phyloP scores from a whole-genome alignment of 2,329 filamentous ascomycete species.

The Ceratocystiopsis brevicomis region DNA sequence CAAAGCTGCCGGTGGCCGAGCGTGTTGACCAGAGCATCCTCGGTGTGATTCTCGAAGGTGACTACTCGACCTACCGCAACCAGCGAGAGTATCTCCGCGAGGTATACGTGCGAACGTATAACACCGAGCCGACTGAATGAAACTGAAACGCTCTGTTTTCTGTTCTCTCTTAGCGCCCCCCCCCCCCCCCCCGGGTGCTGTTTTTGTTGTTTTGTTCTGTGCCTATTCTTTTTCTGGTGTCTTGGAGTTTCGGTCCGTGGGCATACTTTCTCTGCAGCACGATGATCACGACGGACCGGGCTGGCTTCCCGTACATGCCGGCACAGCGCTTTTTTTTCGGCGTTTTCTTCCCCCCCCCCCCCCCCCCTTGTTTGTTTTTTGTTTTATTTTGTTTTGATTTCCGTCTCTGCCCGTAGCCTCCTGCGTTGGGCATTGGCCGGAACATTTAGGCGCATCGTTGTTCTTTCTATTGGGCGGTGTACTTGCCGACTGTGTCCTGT shows the following conservation, averaged over 20 bases:
- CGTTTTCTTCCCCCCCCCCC: not conserved
- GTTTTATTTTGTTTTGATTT: not conserved
- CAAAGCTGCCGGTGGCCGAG: conserved; percentile 14
- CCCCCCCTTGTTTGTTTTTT: too few species aligned
- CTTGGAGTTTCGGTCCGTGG: too few species aligned
- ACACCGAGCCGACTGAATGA: conserved; percentile 4
- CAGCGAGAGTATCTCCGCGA: conserved; percentile 46
- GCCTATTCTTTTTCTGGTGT: too few species aligned
- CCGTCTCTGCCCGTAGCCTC: too few species aligned
- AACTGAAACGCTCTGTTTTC: not conserved
- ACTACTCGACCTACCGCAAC: conserved; percentile 55
- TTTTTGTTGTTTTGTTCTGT: not conserved
- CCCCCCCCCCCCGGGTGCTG: not conserved
- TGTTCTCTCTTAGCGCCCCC: not conserved
- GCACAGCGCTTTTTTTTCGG: not conserved
- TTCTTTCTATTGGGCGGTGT: too few species aligned
- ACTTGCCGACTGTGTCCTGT: not conserved
- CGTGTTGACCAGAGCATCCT: conserved; percentile 38
- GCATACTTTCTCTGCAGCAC: too few species aligned
- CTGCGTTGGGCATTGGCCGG: too few species aligned
- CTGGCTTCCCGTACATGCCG: too few species aligned
- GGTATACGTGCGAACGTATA: conserved; percentile 25
- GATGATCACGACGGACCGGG: too few species aligned
- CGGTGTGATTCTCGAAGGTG: conserved; percentile 51
- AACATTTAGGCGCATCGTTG: not conserved